phyloP scores from a whole-genome alignment of 2,329 filamentous ascomycete species.

The Grosmannia penicillata region DNA sequence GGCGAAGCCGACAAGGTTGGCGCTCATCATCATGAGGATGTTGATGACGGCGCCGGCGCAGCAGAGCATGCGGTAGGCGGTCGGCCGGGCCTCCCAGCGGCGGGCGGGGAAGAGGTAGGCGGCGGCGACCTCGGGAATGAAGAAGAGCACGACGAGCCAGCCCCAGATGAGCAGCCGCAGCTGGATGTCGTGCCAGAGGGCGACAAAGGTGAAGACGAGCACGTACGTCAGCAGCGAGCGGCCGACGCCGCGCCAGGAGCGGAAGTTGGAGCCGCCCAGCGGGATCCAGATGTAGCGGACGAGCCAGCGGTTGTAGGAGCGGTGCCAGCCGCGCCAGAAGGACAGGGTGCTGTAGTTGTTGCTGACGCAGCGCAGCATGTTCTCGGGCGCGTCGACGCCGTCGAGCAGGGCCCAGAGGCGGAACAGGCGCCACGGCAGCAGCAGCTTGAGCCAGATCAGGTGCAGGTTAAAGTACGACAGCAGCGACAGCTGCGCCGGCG shows the following conservation, averaged over 20 bases:
- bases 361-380: slow-evolving; percentile 93
- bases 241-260: slow-evolving; percentile 27
- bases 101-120: slow-evolving; percentile 55
- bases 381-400: slow-evolving; percentile 88
- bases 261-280: slow-evolving; percentile 55
- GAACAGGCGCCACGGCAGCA: slow-evolving; percentile 97
- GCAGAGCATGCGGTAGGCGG: slow-evolving; percentile 64
- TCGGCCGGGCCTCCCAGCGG: slow-evolving; percentile 56
- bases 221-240: slow-evolving; percentile 62
- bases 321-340: slow-evolving; percentile 96
- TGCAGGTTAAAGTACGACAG: slow-evolving; percentile 93
- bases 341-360: slow-evolving; percentile 83
- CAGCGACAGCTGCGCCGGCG: slow-evolving; percentile 74
- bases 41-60: slow-evolving; percentile 70
- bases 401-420: slow-evolving; percentile 89
- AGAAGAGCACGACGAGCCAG: slow-evolving; percentile 89
- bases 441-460: slow-evolving; percentile 93
- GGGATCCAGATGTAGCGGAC: slow-evolving; percentile 90
- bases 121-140: slow-evolving; percentile 73
- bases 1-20: slow-evolving; percentile 90
- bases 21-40: slow-evolving; percentile 87
- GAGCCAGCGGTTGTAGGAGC: slow-evolving; percentile 88
- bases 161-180: slow-evolving; percentile 86
- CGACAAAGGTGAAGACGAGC: slow-evolving; percentile 88
- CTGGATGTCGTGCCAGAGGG: slow-evolving; percentile 95